A percentile compares a stretch with the other conserved stretches of the same genome.
These are phyloP conservation scores for Phlyctochytrium arcticum DNA, from an alignment of 192 early-diverging fungal species.

Conservation along the genomic window DNA sequence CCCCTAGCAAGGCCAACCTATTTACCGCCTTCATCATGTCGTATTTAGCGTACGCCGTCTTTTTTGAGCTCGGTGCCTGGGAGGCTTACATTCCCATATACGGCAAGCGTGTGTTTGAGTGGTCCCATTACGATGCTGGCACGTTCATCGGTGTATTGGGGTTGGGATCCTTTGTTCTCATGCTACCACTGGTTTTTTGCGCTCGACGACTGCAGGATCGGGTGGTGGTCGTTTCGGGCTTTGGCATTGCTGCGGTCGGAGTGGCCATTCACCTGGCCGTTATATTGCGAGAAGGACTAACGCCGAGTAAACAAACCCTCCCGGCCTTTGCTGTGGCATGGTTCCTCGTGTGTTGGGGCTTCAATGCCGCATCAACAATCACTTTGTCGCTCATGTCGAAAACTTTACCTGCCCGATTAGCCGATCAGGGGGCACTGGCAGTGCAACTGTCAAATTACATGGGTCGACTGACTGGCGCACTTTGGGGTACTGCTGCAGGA, in stretches of 20 bases:
- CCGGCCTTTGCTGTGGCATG: neutral
- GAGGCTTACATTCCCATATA: neutral
- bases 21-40: neutral
- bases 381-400: neutral
- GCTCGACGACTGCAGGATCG: neutral
- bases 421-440: neutral
- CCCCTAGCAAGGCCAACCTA: neutral
- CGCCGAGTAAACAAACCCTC: neutral
- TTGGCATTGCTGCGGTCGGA: neutral
- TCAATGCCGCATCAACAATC: neutral
- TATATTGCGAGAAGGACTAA: too few relatives aligned
- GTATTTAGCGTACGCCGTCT: neutral
- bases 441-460: neutral
- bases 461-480: neutral
- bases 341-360: neutral
- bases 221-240: neutral
- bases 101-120: neutral
- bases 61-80: neutral
- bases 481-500: neutral
- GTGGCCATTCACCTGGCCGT: neutral
- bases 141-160: neutral
- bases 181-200: neutral
- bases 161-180: neutral
- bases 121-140: neutral
- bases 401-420: neutral